A percentile compares a stretch with the other conserved stretches of the same genome.
phyloP scores from a whole-genome alignment of 768 basidiomycete species.

The Podaxis mareebaensis region DNA sequence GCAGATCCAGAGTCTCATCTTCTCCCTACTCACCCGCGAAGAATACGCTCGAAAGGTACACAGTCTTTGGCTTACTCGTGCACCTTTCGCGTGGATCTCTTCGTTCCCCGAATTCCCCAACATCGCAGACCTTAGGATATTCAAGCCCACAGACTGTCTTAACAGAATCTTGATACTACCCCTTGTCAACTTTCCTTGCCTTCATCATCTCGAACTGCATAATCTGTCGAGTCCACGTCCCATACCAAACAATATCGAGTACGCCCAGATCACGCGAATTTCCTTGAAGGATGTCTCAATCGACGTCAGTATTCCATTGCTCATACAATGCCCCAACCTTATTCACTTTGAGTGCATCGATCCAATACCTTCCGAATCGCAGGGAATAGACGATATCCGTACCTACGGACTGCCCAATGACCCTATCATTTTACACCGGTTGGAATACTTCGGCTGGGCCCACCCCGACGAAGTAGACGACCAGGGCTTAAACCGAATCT shows the following conservation, averaged over 20 bases:
- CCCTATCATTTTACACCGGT: not conserved
- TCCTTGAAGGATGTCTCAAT: not conserved
- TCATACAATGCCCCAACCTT: not conserved
- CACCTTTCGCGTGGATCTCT: not conserved
- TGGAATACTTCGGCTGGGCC: not conserved
- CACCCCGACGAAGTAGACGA: not conserved
- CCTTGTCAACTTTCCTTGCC: not conserved
- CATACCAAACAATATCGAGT: no score
- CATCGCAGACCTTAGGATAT: not conserved
- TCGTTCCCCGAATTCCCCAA: not conserved
- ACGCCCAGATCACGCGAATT: no score
- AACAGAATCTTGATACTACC: not conserved
- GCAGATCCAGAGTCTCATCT: not conserved
- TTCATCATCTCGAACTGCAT: not conserved
- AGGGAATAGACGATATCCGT: not conserved
- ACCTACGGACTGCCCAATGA: not conserved
- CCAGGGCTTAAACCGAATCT: not conserved
- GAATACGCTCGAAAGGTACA: not conserved
- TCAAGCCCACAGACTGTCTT: no score
- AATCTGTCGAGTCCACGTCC: not conserved
- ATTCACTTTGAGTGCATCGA: not conserved
- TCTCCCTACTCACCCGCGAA: not conserved
- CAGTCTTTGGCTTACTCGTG: not conserved
- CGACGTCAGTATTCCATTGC: not conserved
- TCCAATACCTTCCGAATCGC: not conserved